Evolutionary conservation across 495 filamentous ascomycete species (phyloP), one percentile per base, ranked within the genome.

Genomic region (Penicillium chermesinum): DNA sequence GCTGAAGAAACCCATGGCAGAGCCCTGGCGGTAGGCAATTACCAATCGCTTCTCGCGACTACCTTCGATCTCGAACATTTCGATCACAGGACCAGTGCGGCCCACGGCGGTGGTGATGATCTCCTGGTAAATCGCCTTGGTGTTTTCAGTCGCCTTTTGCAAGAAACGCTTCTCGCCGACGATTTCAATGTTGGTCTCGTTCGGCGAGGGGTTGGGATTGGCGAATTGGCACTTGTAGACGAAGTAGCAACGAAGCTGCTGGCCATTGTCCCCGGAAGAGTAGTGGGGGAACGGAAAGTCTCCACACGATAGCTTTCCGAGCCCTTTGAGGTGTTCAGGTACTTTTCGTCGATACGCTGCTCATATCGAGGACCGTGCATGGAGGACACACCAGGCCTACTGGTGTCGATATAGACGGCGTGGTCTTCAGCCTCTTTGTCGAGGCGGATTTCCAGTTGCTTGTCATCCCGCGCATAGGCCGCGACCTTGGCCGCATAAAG

Each of bases 351-450:
- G 38, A 98, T 89, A 46, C 93, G 78, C 62, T 91, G 85, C 69
- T 98, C 93, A 68, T 95, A 98, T 34, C 82, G 78, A 6, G 94
- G 90, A 1, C 93, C 93, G 41, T 78, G 72, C 7, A 87, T 64
- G 34, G 81, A 74, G 25, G 82, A 84, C 48, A 88, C 70, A 54
- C 93, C 93, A 9, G 93, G 94, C 55, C 81, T 84, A 65, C 89
- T 95, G 12, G 94, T 98, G 62, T 98, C 93, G 55, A 98, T 97
- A 66, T 97, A 98, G 61, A 97, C 91, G 34, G 93, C 93, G 65
- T 97, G 94, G 67, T 97, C 94, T 39, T 79, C 76, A 27, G 85
- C 88, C 64, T 98, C 93, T 79, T 96, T 95, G 65, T 98, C 93
- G 16, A 98, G 67, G 15, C 89, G 82, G 51, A 98, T 96, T 69